Conservation (phyloP, 495 filamentous ascomycete species). For the Penicillium malachiteum region DNA sequence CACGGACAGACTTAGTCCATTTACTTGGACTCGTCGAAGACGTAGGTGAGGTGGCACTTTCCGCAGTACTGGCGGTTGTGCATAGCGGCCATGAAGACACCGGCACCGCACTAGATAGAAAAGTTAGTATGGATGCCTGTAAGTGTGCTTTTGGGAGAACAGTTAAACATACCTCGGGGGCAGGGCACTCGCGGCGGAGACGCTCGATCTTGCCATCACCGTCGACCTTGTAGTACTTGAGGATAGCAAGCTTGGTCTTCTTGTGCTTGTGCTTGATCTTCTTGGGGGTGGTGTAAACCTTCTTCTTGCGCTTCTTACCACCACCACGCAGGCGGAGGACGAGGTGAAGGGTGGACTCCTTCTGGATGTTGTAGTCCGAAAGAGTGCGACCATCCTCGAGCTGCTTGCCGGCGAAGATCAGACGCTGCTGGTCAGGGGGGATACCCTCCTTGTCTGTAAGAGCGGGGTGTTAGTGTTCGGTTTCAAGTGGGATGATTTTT, state of each 20-base stretch:
- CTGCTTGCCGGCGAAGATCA: constrained; percentile 99
- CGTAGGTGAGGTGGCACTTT: constrained; percentile 98
- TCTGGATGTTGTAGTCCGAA: constrained; percentile 99
- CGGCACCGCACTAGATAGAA: constrained; percentile 80
- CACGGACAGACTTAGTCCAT: constrained; percentile 27
- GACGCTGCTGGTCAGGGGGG: constrained; percentile 98
- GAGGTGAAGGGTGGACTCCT: constrained; percentile 98
- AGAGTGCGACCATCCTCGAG: constrained; percentile 99
- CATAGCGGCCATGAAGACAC: constrained; percentile 99
- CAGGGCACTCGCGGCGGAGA: constrained; percentile 93
- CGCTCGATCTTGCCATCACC: constrained; percentile 99
- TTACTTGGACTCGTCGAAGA: constrained; percentile 86
- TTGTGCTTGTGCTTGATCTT: constrained; percentile 99
- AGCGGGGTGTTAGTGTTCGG: constrained; percentile 13
- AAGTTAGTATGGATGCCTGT: constrained; percentile 30
- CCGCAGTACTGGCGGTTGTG: constrained; percentile 99
- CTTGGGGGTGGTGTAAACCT: constrained; percentile 99
- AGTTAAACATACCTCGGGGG: constrained; percentile 64
- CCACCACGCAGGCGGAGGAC: constrained; percentile 96
- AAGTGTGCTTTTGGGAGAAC: background rate
- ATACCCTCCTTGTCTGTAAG: constrained; percentile 96
- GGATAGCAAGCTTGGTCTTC: constrained; percentile 98
- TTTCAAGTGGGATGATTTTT: background rate
- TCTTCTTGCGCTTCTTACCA: constrained; percentile 99
- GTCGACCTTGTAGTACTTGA: constrained; percentile 99